Conservation (phyloP, 768 basidiomycete genomes). For the Panaeolus cyanescens region DNA sequence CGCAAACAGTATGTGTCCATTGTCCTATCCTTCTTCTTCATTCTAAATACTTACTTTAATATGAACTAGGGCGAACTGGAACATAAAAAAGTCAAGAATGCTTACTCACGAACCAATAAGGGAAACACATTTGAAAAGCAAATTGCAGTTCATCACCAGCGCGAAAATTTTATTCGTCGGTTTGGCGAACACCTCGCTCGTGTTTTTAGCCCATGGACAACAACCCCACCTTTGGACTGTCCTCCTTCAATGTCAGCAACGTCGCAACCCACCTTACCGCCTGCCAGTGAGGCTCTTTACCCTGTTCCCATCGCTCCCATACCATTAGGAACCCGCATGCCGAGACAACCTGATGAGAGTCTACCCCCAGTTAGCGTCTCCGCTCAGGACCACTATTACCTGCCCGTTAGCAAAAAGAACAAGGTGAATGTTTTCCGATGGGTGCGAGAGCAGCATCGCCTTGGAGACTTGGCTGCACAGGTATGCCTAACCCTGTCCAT, state of each 20-base stretch:
- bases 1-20: constrained; percentile 7
- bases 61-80: constrained; percentile 12
- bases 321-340: too few species aligned
- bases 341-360: background rate
- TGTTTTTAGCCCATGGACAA: too few species aligned
- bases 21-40: background rate
- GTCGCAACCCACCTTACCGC: too few species aligned
- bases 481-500: background rate
- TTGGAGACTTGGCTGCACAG: background rate
- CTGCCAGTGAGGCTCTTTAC: too few species aligned
- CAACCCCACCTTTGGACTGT: too few species aligned
- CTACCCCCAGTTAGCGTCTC: background rate
- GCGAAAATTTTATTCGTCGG: background rate
- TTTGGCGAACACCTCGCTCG: background rate
- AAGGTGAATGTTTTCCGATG: too few species aligned
- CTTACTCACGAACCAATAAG: constrained; percentile 7
- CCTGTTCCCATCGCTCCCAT: too few species aligned
- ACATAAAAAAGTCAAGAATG: constrained; percentile 5
- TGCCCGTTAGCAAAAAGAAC: background rate
- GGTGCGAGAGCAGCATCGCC: background rate
- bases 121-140: background rate
- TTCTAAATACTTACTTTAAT: background rate
- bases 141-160: background rate
- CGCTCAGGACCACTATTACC: background rate
- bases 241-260: too few species aligned